phyloP scores from a whole-genome alignment of 176 grass and related monocot genomes.

The Hyparrhenia diplandra region DNA sequence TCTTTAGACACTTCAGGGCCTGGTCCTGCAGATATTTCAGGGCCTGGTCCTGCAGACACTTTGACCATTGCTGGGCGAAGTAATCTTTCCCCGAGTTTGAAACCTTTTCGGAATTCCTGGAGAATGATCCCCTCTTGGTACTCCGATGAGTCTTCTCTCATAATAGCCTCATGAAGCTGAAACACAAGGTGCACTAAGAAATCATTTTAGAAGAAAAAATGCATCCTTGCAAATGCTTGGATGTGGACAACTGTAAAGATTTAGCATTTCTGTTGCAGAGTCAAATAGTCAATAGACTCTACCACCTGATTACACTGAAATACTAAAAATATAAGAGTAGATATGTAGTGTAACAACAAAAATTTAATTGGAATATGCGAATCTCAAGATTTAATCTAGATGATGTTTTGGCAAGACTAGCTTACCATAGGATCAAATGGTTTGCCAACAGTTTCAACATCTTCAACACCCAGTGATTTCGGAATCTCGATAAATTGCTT shows the following conservation, averaged over 20 bases:
- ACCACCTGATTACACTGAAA: background rate
- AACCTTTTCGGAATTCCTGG: slow-evolving; percentile 96
- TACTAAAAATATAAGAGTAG: background rate
- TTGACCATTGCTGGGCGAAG: slow-evolving; percentile 87
- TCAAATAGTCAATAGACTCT: background rate
- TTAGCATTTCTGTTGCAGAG: background rate
- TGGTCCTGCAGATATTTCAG: slow-evolving; percentile 72
- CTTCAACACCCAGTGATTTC: slow-evolving; percentile 67
- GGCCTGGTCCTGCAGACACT: slow-evolving; percentile 83
- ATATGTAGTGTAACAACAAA: background rate
- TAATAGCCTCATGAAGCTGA: slow-evolving; percentile 96
- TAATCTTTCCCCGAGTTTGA: slow-evolving; percentile 84
- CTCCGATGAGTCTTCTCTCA: slow-evolving; percentile 79
- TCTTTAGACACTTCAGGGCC: slow-evolving; percentile 53
- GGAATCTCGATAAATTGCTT: slow-evolving; percentile 91
- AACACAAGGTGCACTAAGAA: slow-evolving; percentile 3
- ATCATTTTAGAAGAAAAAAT: slow-evolving; percentile 3
- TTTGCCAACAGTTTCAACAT: slow-evolving; percentile 78
- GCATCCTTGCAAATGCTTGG: background rate
- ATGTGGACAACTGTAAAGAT: background rate
- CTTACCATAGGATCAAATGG: slow-evolving; percentile 94
- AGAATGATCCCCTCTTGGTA: slow-evolving; percentile 74
- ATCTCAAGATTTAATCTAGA: background rate
- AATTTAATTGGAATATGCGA: background rate
- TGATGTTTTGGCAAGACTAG: slow-evolving; percentile 7